Evolutionary conservation across 257 asterid genomes (phyloP), one percentile per base, ranked within the genome.

Genomic region (Nicotiana knightiana): DNA sequence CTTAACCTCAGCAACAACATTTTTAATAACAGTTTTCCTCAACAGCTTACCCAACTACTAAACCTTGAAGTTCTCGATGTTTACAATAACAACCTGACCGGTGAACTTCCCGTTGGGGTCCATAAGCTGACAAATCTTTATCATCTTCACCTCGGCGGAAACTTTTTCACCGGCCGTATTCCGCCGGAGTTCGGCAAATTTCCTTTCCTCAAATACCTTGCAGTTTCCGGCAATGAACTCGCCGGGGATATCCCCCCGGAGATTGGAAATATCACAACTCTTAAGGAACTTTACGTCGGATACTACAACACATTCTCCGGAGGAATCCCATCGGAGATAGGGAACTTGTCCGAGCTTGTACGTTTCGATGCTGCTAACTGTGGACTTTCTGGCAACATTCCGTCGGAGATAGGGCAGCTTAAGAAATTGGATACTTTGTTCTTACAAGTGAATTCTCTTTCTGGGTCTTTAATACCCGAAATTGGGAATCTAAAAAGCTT

Each of bases 341-440:
- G 97, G 43, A 92, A 93, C 65, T 82, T 94, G 9, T 81, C 95
- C 3, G 89, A 87, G 81, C 83, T 94, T 62, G 81, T 87, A 26
- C 86, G 97, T 58, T 81, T 94, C 21, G 98, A 94, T 53, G 97
- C 97, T 10, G 97, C 98, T 3, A 94, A 87, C 87, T 94, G 97
- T 84, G 96, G 91, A 10, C 92, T 95, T 30, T 55, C 93, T 28
- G 97, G 98, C 24, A 93, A 88, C 86, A 89, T 93, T 79, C 98
- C 98, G 5, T 67, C 88, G 58, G 98, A 95, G 84, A 86, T 93
- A 5, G 95, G 93, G 76, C 88, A 77, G 35, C 82, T 95, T 76
- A 90, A 90, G 89, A 95, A 90, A 24, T 87, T 95, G 4, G 98
- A 95, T 83, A 95, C 99, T 1, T 91, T 95, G 6, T 95, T 95